Conservation (phyloP, 2,329 filamentous ascomycete species). For the Scedosporium boydii region DNA sequence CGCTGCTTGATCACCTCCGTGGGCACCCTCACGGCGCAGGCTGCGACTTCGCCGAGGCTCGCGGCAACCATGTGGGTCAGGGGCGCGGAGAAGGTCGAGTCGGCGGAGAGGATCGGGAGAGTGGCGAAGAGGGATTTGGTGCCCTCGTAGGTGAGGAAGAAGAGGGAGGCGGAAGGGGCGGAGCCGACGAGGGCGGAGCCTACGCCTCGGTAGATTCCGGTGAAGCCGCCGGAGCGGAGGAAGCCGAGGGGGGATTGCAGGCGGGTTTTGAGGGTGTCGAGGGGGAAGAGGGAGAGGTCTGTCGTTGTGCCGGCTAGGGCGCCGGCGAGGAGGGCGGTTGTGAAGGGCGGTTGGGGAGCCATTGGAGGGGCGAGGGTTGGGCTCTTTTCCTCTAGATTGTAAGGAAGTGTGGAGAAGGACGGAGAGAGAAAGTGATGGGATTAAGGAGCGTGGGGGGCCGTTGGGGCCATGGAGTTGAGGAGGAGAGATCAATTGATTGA, state of each 20-base stretch:
- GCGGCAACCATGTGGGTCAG: conserved; percentile 75
- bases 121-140: conserved; percentile 47
- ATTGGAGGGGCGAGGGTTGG: not conserved
- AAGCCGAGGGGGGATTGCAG: conserved; percentile 77
- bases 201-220: conserved; percentile 85
- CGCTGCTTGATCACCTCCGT: conserved; percentile 97
- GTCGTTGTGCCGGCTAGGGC: conserved; percentile 90
- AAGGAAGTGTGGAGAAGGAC: not conserved
- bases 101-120: conserved; percentile 16
- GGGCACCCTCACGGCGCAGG: conserved; percentile 84
- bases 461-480: not conserved
- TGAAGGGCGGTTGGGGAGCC: conserved; percentile 21
- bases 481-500: not conserved
- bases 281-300: conserved; percentile 91
- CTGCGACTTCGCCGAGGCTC: conserved; percentile 78
- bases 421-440: not conserved
- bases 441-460: not conserved
- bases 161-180: conserved; percentile 87
- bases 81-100: conserved; percentile 16
- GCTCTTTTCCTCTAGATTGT: not conserved
- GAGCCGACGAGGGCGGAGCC: conserved; percentile 84
- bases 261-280: conserved; percentile 97
- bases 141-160: conserved; percentile 91
- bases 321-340: conserved; percentile 63
- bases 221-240: conserved; percentile 76